Evolutionary conservation across 208 protist genomes (phyloP).

Genomic region (Trypanosoma brucei): DNA sequence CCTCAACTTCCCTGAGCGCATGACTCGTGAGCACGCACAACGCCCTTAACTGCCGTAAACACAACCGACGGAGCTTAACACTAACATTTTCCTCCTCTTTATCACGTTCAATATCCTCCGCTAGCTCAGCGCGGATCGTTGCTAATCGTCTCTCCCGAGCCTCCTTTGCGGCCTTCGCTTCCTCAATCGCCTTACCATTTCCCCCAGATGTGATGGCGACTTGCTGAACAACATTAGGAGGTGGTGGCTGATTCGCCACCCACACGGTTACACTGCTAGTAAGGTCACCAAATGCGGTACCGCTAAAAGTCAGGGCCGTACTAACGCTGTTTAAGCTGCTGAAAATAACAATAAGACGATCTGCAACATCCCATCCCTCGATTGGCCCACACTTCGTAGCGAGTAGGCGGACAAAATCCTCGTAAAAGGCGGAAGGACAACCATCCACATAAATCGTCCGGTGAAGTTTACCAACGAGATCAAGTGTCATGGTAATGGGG

Average conservation of each 20-base stretch:
- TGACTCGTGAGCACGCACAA: conserved; percentile 47
- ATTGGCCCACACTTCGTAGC: conserved; percentile 65
- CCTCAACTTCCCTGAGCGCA: conserved; percentile 25
- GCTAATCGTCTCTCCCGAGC: conserved; percentile 31
- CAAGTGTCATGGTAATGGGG: conserved; percentile 47
- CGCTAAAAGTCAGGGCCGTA: conserved; percentile 72
- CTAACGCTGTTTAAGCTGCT: conserved; percentile 81
- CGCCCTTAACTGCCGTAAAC: conserved; percentile 60
- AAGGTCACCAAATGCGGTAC: conserved; percentile 67
- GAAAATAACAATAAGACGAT: conserved; percentile 63
- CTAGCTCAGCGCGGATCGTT: conserved; percentile 39
- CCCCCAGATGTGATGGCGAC: conserved; percentile 37
- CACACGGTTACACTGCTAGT: conserved; percentile 60
- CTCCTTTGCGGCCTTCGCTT: conserved; percentile 24
- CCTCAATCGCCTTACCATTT: conserved; percentile 9
- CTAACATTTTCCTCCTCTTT: conserved; percentile 25
- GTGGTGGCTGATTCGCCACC: conserved; percentile 69
- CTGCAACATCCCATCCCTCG: conserved; percentile 72
- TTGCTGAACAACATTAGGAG: conserved; percentile 51
- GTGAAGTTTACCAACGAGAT: conserved; percentile 82
- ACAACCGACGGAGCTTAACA: conserved; percentile 46
- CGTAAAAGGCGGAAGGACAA: conserved; percentile 45
- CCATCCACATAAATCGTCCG: conserved; percentile 78
- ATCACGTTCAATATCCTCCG: conserved; percentile 21
- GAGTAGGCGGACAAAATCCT: conserved; percentile 73